These are phyloP conservation scores for Amanita polypyramis DNA, from an alignment of 768 basidiomycete genomes.

Conservation along the genomic window DNA sequence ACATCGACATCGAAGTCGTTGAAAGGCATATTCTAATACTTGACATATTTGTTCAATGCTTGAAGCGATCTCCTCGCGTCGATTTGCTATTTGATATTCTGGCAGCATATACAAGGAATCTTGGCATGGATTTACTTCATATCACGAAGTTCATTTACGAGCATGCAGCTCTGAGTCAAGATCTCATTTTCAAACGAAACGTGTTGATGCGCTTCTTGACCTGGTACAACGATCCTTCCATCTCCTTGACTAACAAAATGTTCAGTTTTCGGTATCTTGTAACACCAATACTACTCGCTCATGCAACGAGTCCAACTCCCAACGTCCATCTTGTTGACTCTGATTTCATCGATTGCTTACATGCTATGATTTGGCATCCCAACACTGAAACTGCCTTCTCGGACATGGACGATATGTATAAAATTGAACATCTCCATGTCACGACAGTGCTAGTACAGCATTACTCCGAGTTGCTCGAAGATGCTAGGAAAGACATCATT, in stretches of 20 bases:
- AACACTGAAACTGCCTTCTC: constrained; percentile 48
- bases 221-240: constrained; percentile 62
- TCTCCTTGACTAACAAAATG: constrained; percentile 69
- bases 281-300: constrained; percentile 76
- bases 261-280: constrained; percentile 74
- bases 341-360: constrained; percentile 60
- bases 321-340: constrained; percentile 58
- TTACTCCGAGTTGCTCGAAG: constrained; percentile 69
- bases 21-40: constrained; percentile 59
- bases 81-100: constrained; percentile 87
- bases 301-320: constrained; percentile 44
- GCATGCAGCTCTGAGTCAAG: constrained; percentile 68
- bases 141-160: constrained; percentile 79
- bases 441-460: constrained; percentile 83
- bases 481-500: constrained; percentile 85
- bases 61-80: constrained; percentile 64
- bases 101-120: constrained; percentile 66
- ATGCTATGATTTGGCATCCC: constrained; percentile 74
- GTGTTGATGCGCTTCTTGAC: constrained; percentile 76
- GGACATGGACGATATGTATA: constrained; percentile 73
- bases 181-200: constrained; percentile 66
- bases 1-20: constrained; percentile 36
- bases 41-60: constrained; percentile 65
- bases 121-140: constrained; percentile 72
- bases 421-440: constrained; percentile 84